Evolutionary conservation across 306 rosid species (phyloP), one percentile per base, ranked within the genome.

Genomic region (Vigna nakashimae): DNA sequence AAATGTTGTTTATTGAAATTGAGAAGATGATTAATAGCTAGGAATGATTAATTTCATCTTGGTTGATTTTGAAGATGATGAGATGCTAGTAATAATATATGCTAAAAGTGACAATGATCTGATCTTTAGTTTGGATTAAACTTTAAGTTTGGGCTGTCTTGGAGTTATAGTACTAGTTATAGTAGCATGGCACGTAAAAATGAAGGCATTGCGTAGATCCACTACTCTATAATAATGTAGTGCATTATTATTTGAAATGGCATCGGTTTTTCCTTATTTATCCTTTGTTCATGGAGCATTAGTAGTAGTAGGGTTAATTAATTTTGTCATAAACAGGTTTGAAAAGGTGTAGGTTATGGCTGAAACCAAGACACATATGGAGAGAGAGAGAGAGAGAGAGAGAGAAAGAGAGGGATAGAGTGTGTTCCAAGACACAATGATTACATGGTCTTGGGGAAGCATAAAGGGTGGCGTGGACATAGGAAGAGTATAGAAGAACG

Each of bases 341-440:
- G 28, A 14, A 81, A 85, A 34, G 38, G 38, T 36, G 8, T 42
- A 42, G 46, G 36, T 65, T 51, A 70, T 65, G 78, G 76, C 83
- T 80, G 91, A 60, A 60, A 60, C 22, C 12, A 60, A 60, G 68
- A 62, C 2, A 62, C 17, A 28, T 13, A 58, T 22, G 68, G 3
- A 24, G 45, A 32, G 67, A 32, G 45, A 62, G 17, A 57, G 9
- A 11, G 16, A 20, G 10, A 3, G 9, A 11, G 16, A 20, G 10
- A 3, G 59, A 52, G 57, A 32, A 13, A 51, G 78, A 67, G 74
- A 68, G 76, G 11, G 85, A 53, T 62, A 89, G 91, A 94, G 97
- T 94, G 85, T 90, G 92, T 92, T 94, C 91, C 90, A 90, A 94
- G 98, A 90, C 94, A 92, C 90, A 94, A 94, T 94, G 90, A 94